Conservation (phyloP, 768 basidiomycete species). For the Xerocomellus amylosporus region DNA sequence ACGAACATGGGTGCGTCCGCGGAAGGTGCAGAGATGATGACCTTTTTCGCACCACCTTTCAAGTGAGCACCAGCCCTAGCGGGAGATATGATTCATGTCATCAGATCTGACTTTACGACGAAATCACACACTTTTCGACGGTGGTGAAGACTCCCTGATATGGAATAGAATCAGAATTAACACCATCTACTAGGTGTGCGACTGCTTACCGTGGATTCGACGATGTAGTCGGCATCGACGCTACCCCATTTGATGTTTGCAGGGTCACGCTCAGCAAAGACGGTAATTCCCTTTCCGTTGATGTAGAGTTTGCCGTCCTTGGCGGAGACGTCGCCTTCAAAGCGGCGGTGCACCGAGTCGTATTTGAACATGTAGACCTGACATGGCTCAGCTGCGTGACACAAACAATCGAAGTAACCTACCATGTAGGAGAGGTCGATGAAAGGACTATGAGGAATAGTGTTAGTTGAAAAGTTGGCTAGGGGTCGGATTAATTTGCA, state of each 20-base stretch:
- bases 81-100: conserved; percentile 4
- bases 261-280: conserved; percentile 88
- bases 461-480: conserved; percentile 3
- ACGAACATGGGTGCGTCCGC: conserved; percentile 95
- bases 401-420: conserved; percentile 13
- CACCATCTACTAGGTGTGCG: not conserved
- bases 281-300: conserved; percentile 69
- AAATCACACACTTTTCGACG: conserved; percentile 65
- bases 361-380: conserved; percentile 99
- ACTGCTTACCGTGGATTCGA: conserved; percentile 85
- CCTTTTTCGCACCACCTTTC: conserved; percentile 99
- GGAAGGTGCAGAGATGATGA: conserved; percentile 99
- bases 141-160: conserved; percentile 94
- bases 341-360: conserved; percentile 91
- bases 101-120: not conserved
- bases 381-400: conserved; percentile 1
- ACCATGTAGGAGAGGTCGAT: conserved; percentile 98
- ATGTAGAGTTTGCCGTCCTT: conserved; percentile 90
- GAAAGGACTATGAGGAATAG: conserved; percentile 68
- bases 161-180: conserved; percentile 3
- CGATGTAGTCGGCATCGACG: conserved; percentile 85
- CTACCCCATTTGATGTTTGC: conserved; percentile 78
- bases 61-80: conserved; percentile 85
- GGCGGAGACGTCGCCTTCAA: conserved; percentile 77
- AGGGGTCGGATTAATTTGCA: conserved; percentile 33